Percentiles rank a stretch among this genome's conserved stretches.
Conservation (phyloP, 768 basidiomycete species). For the Tulasnella sp. region DNA sequence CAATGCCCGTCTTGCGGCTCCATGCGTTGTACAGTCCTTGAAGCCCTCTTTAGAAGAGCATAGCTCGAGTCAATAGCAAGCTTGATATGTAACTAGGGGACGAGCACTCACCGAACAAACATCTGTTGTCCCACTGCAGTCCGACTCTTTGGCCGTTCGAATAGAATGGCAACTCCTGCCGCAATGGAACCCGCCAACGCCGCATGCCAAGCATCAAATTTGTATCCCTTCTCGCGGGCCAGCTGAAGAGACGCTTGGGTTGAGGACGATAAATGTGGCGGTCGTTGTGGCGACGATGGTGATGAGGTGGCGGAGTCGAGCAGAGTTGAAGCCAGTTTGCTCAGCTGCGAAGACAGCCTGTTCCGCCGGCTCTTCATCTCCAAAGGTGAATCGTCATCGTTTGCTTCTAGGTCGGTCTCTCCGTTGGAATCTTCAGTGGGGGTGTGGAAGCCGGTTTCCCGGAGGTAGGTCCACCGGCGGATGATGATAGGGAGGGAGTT, state of each 20-base stretch:
- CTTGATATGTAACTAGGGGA: background rate
- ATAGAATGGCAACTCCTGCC: conserved; percentile 65
- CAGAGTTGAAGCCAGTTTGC: background rate
- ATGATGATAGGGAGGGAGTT: conserved; percentile 76
- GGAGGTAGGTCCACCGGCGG: conserved; percentile 5
- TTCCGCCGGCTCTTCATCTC: background rate
- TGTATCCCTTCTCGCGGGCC: conserved; percentile 18
- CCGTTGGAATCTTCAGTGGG: background rate
- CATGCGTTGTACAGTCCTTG: conserved; percentile 88
- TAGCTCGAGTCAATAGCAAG: background rate
- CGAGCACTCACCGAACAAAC: conserved; percentile 74
- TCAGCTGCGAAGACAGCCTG: background rate
- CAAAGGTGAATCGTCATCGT: background rate
- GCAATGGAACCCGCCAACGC: conserved; percentile 76
- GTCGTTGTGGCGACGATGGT: background rate
- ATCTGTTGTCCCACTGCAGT: conserved; percentile 80
- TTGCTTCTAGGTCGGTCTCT: background rate
- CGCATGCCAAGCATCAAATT: conserved; percentile 65
- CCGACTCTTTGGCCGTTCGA: conserved; percentile 70
- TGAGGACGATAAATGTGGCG: conserved; percentile 23
- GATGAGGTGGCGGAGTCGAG: conserved; percentile 6
- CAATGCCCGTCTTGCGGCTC: conserved; percentile 65
- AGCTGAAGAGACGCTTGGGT: conserved; percentile 9
- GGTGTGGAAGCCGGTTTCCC: conserved; percentile 41
- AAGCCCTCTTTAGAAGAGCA: conserved; percentile 62